phyloP scores from a whole-genome alignment of 2,329 filamentous ascomycete species.

The Raffaelea deltoideospora region DNA sequence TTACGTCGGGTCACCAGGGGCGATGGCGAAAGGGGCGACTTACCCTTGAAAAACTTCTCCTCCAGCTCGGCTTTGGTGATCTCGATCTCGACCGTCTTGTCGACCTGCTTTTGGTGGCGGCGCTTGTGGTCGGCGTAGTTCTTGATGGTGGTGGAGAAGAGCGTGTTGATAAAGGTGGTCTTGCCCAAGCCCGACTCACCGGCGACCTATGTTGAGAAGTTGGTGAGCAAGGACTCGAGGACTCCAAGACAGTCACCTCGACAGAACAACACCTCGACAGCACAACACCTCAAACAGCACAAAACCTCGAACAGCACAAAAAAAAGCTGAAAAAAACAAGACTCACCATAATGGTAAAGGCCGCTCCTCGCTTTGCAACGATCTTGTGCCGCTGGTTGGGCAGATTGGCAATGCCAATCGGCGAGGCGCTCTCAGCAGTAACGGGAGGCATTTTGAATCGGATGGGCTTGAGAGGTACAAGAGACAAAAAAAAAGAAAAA shows the following conservation, averaged over 20 bases:
- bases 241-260: no score
- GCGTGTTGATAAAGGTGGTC: slow-evolving; percentile 99
- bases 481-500: no score
- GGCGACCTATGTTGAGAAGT: slow-evolving; percentile 53
- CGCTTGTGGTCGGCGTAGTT: slow-evolving; percentile 99
- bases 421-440: slow-evolving; percentile 45
- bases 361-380: slow-evolving; percentile 73
- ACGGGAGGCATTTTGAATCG: slow-evolving; percentile 37
- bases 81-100: slow-evolving; percentile 99
- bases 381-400: slow-evolving; percentile 65
- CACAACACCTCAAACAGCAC: background rate
- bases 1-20: no score
- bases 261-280: no score
- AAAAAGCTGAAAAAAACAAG: slow-evolving; percentile 4
- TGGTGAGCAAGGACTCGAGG: no score
- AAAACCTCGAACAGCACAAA: slow-evolving; percentile 11
- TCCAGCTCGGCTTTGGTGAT: slow-evolving; percentile 99
- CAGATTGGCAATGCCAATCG: slow-evolving; percentile 61
- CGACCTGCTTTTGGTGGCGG: slow-evolving; percentile 97
- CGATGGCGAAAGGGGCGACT: no score
- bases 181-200: slow-evolving; percentile 97
- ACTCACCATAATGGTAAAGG: slow-evolving; percentile 96
- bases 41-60: slow-evolving; percentile 99
- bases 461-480: background rate
- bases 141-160: slow-evolving; percentile 99